Evolutionary conservation across 2,329 filamentous ascomycete genomes (phyloP), one percentile per base, ranked within the genome.

Genomic region (Didymella lethalis): DNA sequence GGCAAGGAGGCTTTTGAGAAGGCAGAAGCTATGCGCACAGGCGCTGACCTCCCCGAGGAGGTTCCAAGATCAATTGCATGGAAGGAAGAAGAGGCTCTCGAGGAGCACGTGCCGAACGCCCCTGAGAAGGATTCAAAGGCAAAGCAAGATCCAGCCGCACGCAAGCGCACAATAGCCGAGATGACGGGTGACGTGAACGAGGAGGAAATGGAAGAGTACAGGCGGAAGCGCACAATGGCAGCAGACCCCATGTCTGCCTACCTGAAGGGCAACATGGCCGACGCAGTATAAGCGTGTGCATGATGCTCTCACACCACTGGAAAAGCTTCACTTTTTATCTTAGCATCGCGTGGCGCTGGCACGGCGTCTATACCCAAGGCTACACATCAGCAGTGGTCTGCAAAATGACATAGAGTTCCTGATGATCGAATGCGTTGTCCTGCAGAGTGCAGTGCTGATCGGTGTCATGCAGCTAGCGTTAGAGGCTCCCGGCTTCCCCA

Each of bases 181-280:
- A 88, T 96, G 84, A 87, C 90, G 68, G 86, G 86, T 23, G 91
- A 90, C 1, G 84, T 95, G 12, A 88, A 89, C 0, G 92, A 96
- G 72, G 90, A 90, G 55, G 92, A 97, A 65, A 85, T 97, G 80
- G 93, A 97, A 57, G 88, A 90, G 59, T 97, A 96, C 75, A 86
- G 92, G 68, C 85, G 87, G 66, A 93, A 92, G 74, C 84, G 89
- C 64, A 85, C 87, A 50, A 87, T 86, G 28, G 87, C 88, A 0
- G 86, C 92, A 63, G 93, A 97, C 79, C 93, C 93, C 0, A 97
- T 97, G 93, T 91, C 92, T 1, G 88, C 87, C 6, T 86, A 92
- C 67, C 76, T 96, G 45, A 67, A 66, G 26, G 90, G 90, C 25
- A 90, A 90, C 23, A 90, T 87, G 73, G 90, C 93, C 72, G 87